Percentiles rank a stretch among this genome's conserved stretches.
Conservation (phyloP, 108 stramenopile genomes). For the Cyclotella atomus region DNA sequence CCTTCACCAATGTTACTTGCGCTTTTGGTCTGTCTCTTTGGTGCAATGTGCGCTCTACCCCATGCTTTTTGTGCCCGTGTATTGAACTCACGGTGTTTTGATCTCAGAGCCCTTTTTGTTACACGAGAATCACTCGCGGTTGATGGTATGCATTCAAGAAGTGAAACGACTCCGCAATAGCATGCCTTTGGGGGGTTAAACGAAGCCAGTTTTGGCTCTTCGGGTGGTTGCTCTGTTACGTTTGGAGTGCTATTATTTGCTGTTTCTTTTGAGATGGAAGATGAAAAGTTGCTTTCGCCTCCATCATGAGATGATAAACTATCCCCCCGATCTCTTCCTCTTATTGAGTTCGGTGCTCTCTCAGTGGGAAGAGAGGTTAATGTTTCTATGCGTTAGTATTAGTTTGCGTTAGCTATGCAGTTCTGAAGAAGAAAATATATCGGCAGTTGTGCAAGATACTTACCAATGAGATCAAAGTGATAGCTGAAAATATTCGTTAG, state of each 20-base stretch:
- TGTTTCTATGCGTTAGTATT: conserved; percentile 23
- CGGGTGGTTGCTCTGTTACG: not conserved
- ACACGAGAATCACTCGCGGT: conserved; percentile 33
- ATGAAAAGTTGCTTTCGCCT: conserved; percentile 3
- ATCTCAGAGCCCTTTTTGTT: conserved; percentile 45
- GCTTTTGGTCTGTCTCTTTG: conserved; percentile 16
- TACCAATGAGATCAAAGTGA: conserved; percentile 75
- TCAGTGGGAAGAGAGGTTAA: conserved; percentile 26
- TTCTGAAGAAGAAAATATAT: not conserved
- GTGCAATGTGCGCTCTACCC: conserved; percentile 14
- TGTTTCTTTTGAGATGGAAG: not conserved
- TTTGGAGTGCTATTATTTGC: not conserved
- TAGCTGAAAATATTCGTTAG: conserved; percentile 39
- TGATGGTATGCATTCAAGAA: conserved; percentile 71
- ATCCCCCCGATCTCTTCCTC: conserved; percentile 30
- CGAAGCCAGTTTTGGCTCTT: not conserved
- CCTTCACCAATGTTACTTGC: not conserved
- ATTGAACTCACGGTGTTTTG: conserved; percentile 66
- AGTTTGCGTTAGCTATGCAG: not conserved
- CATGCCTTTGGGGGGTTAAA: conserved; percentile 4
- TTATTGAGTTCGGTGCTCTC: conserved; percentile 7
- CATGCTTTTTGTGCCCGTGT: conserved; percentile 43
- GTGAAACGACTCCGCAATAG: conserved; percentile 64
- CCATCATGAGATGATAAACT: conserved; percentile 30
- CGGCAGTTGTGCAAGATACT: not conserved